Base-by-base conservation (phyloP, 2,329 filamentous ascomycete genomes). In the Alternaria novae-zelandiae region DNA sequence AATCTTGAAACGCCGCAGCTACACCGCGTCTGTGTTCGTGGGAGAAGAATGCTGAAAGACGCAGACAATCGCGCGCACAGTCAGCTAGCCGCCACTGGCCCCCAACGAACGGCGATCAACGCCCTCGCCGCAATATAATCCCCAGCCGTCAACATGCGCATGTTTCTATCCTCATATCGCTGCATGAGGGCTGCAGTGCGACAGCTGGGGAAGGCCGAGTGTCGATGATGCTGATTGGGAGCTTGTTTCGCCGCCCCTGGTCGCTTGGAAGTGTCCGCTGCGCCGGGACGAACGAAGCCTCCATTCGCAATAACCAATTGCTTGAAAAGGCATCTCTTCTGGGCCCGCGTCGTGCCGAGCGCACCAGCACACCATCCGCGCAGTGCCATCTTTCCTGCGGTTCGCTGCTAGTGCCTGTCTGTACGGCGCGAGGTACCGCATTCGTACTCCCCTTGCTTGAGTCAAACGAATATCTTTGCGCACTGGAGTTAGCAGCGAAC, bases 161-260 rank as follows among this genome's bases (percentile, higher is more conserved):
- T 57, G 53, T 54, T 61, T 63, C 59, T 61, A 63, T 59, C 58
- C 55, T 51, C 55, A 66, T 60, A 60, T 54, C 54, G 63, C 32
- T 69, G 68, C 68, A 66, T 65, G 57, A 58, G 49, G 57, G 30
- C n/a, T 59, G 56, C 57, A 53, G 60, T 57, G 54, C 50, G 25
- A 49, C 45, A 25, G 50, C 45, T 50, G 49, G 51, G 41, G 15
- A 55, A 50, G 47, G 53, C 63, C 45, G 45, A 63, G 55, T 57
- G 50, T 54, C 23, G 56, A 13, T 20, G 15, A 11, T 32, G 57
- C 46, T 69, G 59, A 70, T 69, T 70, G 67, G 68, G 49, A 63
- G 50, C n/a, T 23, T 68, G 63, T 66, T 69, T 63, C 50, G 49
- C 58, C 56, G 54, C 64, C 68, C 68, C 67, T 69, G 67, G 60